Evolutionary conservation across 805 yeast genomes (phyloP), one percentile per base, ranked within the genome.

Genomic region (Danielia oregonensis): DNA sequence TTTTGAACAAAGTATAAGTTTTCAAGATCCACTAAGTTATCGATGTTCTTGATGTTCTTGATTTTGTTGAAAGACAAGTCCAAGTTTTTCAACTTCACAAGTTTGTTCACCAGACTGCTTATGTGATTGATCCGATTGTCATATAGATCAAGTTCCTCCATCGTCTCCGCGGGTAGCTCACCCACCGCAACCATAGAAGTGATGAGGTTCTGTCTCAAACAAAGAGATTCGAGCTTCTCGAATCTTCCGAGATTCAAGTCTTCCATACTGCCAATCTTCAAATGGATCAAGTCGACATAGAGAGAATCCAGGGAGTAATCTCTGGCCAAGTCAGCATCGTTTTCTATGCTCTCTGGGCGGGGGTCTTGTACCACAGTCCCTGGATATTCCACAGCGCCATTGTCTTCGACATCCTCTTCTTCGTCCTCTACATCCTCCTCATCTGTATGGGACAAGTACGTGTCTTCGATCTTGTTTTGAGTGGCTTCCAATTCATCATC

Each of bases 31-130:
- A 61, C 65, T 46, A 91, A 63, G 4, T 72, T 65, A 29, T 79
- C 83, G 28, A 91, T 48, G 56, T 88, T 86, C 62, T 86, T 85
- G 52, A 91, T 85, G 55, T 82, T 84, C 49, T 83, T 81, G 52
- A 91, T 86, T 54, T 82, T 85, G 60, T 93, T 93, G 64, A 93
- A 93, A 16, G 95, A 85, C 17, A 93, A 68, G 61, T 93, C 98
- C 48, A 93, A 66, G 34, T 54, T 71, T 36, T 59, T 71, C 42
- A 88, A 60, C 24, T 76, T 72, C 3, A 54, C 60, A 45, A 87
- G 73, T 30, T 77, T 76, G 41, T 73, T 77, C 13, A 87, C 54
- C 49, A 78, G 81, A 29, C 79, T 78, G 4, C 89, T 79, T 33
- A 93, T 86, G 54, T 88, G 96, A 44, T 81, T 79, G 49, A 93